These are phyloP conservation scores for Nigrospora osmanthi DNA, from an alignment of 2,329 filamentous ascomycete genomes.

Conservation along the genomic window DNA sequence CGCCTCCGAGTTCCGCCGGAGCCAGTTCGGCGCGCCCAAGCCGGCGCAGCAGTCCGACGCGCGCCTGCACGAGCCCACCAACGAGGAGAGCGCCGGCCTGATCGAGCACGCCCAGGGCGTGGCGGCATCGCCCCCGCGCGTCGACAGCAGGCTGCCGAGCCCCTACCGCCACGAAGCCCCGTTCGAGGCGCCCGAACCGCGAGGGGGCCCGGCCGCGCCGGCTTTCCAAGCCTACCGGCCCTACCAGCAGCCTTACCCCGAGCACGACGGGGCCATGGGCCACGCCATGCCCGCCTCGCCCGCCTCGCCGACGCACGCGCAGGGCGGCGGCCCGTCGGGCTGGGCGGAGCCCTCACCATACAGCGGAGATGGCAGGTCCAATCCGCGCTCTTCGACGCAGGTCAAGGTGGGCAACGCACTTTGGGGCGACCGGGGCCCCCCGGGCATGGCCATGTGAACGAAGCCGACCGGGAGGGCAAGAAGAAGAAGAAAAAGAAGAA, in stretches of 20 bases:
- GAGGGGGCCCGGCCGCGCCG: background rate
- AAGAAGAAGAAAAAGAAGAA: too few species aligned
- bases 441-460: background rate
- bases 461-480: too few species aligned
- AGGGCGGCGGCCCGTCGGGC: conserved; percentile 2
- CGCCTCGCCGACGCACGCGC: conserved; percentile 1
- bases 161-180: conserved; percentile 1
- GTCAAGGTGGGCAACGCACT: conserved; percentile 22
- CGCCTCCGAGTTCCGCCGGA: conserved; percentile 28
- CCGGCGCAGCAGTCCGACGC: background rate
- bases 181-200: background rate
- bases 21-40: conserved; percentile 16
- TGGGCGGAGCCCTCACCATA: conserved; percentile 7
- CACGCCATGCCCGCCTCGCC: conserved; percentile 7
- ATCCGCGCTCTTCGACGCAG: conserved; percentile 20
- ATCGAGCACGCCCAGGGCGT: conserved; percentile 32
- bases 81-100: conserved; percentile 34
- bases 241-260: conserved; percentile 4
- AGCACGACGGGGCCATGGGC: too few species aligned
- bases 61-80: conserved; percentile 9
- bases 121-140: conserved; percentile 8
- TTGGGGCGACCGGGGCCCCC: conserved; percentile 16
- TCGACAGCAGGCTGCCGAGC: conserved; percentile 6
- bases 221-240: conserved; percentile 1
- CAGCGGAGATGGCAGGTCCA: conserved; percentile 2